These are phyloP conservation scores for Alternaria brassicae DNA, from an alignment of 2,329 filamentous ascomycete genomes.

Conservation along the genomic window DNA sequence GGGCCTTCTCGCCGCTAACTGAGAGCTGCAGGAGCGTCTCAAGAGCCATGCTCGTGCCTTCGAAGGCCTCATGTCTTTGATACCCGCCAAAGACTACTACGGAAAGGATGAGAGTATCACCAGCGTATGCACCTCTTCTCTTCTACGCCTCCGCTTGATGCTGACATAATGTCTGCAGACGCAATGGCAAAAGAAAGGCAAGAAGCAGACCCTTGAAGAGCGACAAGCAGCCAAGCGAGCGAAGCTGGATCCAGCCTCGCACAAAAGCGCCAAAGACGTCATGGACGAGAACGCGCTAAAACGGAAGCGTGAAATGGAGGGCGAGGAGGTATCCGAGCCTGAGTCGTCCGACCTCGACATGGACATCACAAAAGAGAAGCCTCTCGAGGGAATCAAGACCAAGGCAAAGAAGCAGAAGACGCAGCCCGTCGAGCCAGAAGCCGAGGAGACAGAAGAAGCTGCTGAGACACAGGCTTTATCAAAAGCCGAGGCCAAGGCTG, in stretches of 20 bases:
- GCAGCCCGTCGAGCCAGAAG: slow-evolving; percentile 28
- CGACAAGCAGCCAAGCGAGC: slow-evolving; percentile 70
- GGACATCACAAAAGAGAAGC: slow-evolving; percentile 48
- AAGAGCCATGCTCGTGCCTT: slow-evolving; percentile 74
- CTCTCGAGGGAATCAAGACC: slow-evolving; percentile 48
- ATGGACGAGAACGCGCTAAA: slow-evolving; percentile 85
- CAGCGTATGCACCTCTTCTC: slow-evolving; percentile 66
- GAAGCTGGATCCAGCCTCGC: slow-evolving; percentile 89
- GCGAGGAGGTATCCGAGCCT: slow-evolving; percentile 53
- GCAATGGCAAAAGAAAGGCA: slow-evolving; percentile 87
- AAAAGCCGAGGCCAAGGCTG: slow-evolving; percentile 50
- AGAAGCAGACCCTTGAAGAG: slow-evolving; percentile 92
- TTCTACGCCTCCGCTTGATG: slow-evolving; percentile 10
- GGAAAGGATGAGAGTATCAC: slow-evolving; percentile 71
- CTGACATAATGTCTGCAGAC: slow-evolving; percentile 62
- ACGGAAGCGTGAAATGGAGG: slow-evolving; percentile 72
- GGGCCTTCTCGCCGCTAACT: slow-evolving; percentile 37
- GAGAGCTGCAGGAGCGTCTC: slow-evolving; percentile 58
- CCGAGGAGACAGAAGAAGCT: slow-evolving; percentile 48
- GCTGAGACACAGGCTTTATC: slow-evolving; percentile 49
- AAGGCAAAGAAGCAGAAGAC: slow-evolving; percentile 56
- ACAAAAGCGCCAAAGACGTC: slow-evolving; percentile 90
- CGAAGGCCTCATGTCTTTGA: slow-evolving; percentile 84
- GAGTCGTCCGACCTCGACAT: slow-evolving; percentile 46
- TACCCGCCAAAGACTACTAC: slow-evolving; percentile 90